A percentile compares a stretch with the other conserved stretches of the same genome.
Conservation (phyloP, 1,139 yeast genomes). For the Saccharomyces hybrid region DNA sequence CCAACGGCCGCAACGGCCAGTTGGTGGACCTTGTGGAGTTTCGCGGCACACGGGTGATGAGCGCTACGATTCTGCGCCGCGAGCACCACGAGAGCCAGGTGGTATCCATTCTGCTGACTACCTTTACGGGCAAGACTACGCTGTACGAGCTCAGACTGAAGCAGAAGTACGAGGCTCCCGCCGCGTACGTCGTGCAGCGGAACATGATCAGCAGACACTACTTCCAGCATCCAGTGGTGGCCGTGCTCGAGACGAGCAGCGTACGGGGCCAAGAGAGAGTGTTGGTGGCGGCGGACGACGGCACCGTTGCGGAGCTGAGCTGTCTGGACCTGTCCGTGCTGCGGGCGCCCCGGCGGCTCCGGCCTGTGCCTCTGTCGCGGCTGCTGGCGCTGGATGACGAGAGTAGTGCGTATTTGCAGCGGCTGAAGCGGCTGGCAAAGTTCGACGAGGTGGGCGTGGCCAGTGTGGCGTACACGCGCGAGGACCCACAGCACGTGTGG, state of each 20-base stretch:
- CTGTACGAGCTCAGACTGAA: constrained; percentile 17
- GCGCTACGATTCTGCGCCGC: background rate
- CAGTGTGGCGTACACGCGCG: constrained; percentile 14
- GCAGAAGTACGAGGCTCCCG: background rate
- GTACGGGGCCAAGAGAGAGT: background rate
- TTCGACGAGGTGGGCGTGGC: constrained; percentile 20
- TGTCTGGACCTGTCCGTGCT: background rate
- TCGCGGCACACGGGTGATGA: background rate
- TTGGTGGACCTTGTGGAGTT: background rate
- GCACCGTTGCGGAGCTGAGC: background rate
- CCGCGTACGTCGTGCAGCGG: constrained; percentile 10
- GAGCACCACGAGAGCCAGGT: background rate
- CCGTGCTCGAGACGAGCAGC: background rate
- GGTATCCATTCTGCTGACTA: constrained; percentile 5
- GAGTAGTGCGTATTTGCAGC: constrained; percentile 6
- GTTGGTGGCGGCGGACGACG: background rate
- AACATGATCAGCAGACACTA: constrained; percentile 17
- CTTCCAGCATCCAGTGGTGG: constrained; percentile 9
- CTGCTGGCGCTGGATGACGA: background rate
- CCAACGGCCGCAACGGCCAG: background rate
- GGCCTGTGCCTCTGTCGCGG: background rate
- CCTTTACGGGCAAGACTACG: constrained; percentile 20
- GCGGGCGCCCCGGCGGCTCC: background rate
- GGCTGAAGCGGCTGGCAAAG: constrained; percentile 12
- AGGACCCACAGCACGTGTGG: constrained; percentile 17